These are phyloP conservation scores for Xylaria hypoxylon DNA, from an alignment of 2,329 filamentous ascomycete species.

Conservation along the genomic window DNA sequence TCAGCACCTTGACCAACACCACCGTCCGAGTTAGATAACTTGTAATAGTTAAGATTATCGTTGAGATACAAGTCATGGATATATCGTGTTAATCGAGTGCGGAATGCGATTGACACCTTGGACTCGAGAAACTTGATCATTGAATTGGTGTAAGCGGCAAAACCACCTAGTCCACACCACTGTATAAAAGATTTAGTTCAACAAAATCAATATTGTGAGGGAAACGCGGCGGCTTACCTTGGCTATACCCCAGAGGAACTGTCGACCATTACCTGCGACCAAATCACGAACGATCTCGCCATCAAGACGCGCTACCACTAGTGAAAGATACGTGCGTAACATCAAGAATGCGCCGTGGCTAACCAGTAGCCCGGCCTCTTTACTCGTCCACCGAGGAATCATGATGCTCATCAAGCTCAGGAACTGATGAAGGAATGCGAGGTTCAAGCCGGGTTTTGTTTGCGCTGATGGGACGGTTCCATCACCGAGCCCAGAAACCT, in stretches of 20 bases:
- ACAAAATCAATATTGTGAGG: neutral
- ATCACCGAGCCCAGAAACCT: constrained; percentile 81
- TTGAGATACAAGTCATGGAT: constrained; percentile 98
- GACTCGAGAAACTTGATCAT: constrained; percentile 99
- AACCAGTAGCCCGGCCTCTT: constrained; percentile 89
- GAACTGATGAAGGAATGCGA: constrained; percentile 97
- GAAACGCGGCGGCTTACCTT: constrained; percentile 65
- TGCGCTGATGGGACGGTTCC: constrained; percentile 84
- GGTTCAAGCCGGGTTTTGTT: constrained; percentile 92
- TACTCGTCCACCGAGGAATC: constrained; percentile 94
- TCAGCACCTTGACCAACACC: constrained; percentile 92
- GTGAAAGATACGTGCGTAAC: constrained; percentile 90
- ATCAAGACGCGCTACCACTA: constrained; percentile 91
- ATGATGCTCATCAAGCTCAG: constrained; percentile 96
- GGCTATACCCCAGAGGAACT: constrained; percentile 86
- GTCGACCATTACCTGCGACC: constrained; percentile 91
- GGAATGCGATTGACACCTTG: constrained; percentile 98
- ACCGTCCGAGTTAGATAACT: constrained; percentile 90
- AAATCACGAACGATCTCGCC: constrained; percentile 96
- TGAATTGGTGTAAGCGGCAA: constrained; percentile 96
- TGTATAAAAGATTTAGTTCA: constrained; percentile 47
- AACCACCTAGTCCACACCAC: constrained; percentile 93
- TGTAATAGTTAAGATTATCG: constrained; percentile 96
- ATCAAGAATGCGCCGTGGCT: constrained; percentile 92
- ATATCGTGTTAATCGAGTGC: constrained; percentile 92